Conservation (phyloP, 345 rosid species). For the Kernera saxatilis region DNA sequence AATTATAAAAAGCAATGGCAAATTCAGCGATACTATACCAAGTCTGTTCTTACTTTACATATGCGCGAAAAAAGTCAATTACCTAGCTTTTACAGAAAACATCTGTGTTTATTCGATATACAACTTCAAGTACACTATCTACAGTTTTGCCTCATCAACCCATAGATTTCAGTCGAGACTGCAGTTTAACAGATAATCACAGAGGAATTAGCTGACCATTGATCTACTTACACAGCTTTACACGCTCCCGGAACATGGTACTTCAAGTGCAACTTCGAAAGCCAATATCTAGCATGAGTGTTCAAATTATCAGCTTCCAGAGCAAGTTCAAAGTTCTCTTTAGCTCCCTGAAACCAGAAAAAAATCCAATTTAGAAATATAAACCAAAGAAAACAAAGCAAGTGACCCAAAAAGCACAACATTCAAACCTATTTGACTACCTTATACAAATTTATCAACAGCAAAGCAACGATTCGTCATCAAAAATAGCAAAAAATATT, state of each 20-base stretch:
- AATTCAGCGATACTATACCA: background rate
- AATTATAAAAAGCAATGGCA: background rate
- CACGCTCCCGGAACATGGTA: conserved; percentile 82
- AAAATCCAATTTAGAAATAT: background rate
- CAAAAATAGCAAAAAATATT: background rate
- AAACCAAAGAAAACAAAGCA: background rate
- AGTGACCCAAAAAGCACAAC: background rate
- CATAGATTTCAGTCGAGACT: background rate
- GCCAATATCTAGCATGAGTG: conserved; percentile 85
- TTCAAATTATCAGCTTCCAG: conserved; percentile 68
- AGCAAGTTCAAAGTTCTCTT: conserved; percentile 89
- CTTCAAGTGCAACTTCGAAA: conserved; percentile 75
- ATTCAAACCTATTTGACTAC: background rate
- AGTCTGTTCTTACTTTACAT: background rate
- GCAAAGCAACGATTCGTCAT: background rate
- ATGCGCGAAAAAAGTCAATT: background rate
- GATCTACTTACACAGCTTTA: conserved; percentile 66
- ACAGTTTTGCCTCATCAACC: background rate
- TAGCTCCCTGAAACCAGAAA: conserved; percentile 51
- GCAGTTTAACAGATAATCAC: background rate
- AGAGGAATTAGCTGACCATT: background rate
- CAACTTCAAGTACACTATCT: background rate
- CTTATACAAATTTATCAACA: background rate
- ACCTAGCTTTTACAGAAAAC: background rate
- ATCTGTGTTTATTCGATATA: background rate